These are phyloP conservation scores for Entophlyctis luteolus DNA, from an alignment of 192 early-diverging fungal species.

Conservation along the genomic window DNA sequence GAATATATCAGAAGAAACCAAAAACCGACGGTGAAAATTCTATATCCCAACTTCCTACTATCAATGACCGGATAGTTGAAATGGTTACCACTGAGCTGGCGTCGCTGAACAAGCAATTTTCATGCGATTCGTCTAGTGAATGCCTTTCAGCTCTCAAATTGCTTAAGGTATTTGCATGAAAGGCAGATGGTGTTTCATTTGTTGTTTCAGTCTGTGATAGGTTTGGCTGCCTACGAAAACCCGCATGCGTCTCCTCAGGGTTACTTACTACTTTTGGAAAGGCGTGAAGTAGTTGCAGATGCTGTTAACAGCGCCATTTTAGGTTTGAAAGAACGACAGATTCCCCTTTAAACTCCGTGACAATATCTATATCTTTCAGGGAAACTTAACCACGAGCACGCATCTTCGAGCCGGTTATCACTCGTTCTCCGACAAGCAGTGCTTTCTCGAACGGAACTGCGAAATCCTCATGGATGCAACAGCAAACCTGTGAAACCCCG, in stretches of 20 bases:
- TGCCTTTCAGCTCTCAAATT: background rate
- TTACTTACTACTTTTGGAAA: background rate
- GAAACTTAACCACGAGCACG: too few species aligned
- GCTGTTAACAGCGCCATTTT: slow-evolving; percentile 1
- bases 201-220: background rate
- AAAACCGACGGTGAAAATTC: background rate
- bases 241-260: background rate
- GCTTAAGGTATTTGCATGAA: background rate
- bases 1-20: background rate
- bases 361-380: too few species aligned
- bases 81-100: background rate
- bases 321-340: too few species aligned
- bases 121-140: background rate
- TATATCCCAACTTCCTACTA: background rate
- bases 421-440: too few species aligned
- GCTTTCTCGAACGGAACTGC: too few species aligned
- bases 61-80: background rate
- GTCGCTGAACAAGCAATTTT: background rate
- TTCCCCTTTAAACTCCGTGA: too few species aligned
- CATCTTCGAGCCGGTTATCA: too few species aligned
- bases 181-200: background rate
- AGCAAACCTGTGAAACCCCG: too few species aligned
- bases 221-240: background rate
- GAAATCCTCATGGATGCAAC: too few species aligned
- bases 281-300: background rate